A percentile compares a stretch with the other conserved stretches of the same genome.
phyloP scores from a whole-genome alignment of 2,329 filamentous ascomycete genomes.

The Thermothelomyces thermophilus region DNA sequence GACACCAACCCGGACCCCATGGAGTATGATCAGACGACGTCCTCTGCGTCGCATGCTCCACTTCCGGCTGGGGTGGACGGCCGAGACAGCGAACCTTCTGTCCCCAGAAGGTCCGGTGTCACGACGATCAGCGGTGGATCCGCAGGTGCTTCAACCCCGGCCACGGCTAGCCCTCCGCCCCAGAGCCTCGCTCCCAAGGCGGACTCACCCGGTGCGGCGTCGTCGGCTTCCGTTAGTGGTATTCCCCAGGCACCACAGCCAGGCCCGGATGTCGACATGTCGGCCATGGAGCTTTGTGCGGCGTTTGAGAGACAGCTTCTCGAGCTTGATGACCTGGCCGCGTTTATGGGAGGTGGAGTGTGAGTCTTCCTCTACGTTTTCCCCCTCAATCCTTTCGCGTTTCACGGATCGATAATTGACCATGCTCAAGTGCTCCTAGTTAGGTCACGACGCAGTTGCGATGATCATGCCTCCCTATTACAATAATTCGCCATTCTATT shows the following conservation, averaged over 20 bases:
- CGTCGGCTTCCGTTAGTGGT: constrained; percentile 24
- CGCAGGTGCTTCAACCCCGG: constrained; percentile 41
- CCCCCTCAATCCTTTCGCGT: neutral
- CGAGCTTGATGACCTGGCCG: constrained; percentile 54
- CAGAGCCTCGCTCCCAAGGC: constrained; percentile 25
- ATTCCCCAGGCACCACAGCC: constrained; percentile 19
- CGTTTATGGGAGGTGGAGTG: constrained; percentile 57
- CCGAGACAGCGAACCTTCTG: constrained; percentile 48
- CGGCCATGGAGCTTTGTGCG: constrained; percentile 49
- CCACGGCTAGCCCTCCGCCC: constrained; percentile 36
- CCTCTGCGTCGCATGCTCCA: constrained; percentile 29
- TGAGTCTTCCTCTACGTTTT: constrained; percentile 29
- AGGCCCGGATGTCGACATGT: constrained; percentile 44
- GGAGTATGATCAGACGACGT: constrained; percentile 48
- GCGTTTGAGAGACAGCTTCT: constrained; percentile 55
- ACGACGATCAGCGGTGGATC: constrained; percentile 55
- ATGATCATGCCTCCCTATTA: neutral
- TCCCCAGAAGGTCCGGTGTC: constrained; percentile 46
- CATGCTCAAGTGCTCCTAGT: constrained; percentile 14
- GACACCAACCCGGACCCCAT: constrained; percentile 50
- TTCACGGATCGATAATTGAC: constrained; percentile 12
- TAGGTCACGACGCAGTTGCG: constrained; percentile 1
- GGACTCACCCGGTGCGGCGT: constrained; percentile 30
- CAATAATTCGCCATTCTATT: neutral
- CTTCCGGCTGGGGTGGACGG: constrained; percentile 35